Conservation (phyloP, 1,284 basidiomycete genomes). For the Sanghuangporus sanghuang region DNA sequence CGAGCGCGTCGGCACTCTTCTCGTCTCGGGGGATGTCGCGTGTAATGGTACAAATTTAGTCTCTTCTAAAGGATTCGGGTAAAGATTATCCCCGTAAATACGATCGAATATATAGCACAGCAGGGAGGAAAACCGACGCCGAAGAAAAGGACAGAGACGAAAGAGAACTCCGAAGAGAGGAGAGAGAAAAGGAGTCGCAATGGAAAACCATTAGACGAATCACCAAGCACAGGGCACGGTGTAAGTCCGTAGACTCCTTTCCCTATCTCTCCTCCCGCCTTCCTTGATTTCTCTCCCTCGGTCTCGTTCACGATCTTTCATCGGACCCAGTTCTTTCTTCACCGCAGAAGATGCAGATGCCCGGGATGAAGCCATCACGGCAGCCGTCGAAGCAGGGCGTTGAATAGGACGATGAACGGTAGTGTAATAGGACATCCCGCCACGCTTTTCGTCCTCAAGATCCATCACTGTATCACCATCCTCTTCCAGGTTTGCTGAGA, state of each 20-base stretch:
- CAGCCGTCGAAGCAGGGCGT: neutral
- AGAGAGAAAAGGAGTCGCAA: neutral
- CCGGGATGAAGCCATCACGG: neutral
- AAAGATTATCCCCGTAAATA: neutral
- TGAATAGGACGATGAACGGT: neutral
- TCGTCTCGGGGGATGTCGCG: neutral
- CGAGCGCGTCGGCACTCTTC: neutral
- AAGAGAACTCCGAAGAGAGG: neutral
- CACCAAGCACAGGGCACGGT: slow-evolving; percentile 17
- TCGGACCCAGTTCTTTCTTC: neutral
- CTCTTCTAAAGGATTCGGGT: neutral
- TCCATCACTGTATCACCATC: slow-evolving; percentile 9
- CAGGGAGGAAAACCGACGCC: neutral
- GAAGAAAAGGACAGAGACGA: neutral
- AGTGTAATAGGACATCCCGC: neutral
- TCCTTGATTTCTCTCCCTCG: neutral
- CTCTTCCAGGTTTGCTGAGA: neutral
- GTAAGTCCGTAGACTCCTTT: slow-evolving; percentile 8
- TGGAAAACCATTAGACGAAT: neutral
- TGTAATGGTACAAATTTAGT: neutral
- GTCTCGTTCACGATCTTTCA: slow-evolving; percentile 1
- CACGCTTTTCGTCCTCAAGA: slow-evolving; percentile 5
- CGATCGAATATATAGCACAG: neutral
- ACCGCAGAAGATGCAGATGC: neutral
- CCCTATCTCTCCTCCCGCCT: slow-evolving; percentile 1